Conservation (phyloP, 2,329 filamentous ascomycete genomes). For the Pseudogymnoascus sp. region DNA sequence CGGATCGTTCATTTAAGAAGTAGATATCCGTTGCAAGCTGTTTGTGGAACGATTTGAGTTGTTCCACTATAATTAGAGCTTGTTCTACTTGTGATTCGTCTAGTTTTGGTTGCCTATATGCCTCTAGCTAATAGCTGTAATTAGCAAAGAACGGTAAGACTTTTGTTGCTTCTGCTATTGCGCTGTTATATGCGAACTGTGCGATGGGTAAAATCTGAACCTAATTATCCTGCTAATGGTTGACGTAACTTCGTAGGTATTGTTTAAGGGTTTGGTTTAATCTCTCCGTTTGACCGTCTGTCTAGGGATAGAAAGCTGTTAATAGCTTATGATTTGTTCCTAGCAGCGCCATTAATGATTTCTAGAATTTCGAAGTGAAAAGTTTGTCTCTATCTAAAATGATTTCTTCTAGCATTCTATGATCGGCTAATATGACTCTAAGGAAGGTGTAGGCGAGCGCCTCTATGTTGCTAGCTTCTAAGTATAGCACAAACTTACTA, state of each 20-base stretch:
- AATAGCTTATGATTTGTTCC: conserved; percentile 11
- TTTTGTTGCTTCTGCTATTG: not conserved
- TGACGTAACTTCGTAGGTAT: conserved; percentile 11
- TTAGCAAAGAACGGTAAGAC: conserved; percentile 5
- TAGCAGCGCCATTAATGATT: not conserved
- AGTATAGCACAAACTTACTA: too few species aligned
- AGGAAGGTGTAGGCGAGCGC: not conserved
- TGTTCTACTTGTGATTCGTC: not conserved
- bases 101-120: not conserved
- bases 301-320: conserved; percentile 13
- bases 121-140: conserved; percentile 3
- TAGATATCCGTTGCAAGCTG: not conserved
- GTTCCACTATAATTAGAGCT: not conserved
- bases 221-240: conserved; percentile 11
- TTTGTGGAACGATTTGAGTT: too few species aligned
- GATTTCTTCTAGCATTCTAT: conserved; percentile 11
- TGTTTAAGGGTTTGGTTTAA: conserved; percentile 9
- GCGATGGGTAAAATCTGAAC: conserved; percentile 7
- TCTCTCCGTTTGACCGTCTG: conserved; percentile 6
- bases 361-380: conserved; percentile 14
- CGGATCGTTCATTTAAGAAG: not conserved
- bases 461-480: too few species aligned
- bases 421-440: not conserved
- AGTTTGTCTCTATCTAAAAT: conserved; percentile 14
- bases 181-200: conserved; percentile 12